Percentiles rank a stretch among this genome's conserved stretches.
Conservation (phyloP, 2,329 filamentous ascomycete species). For the Arthroderma sp. region DNA sequence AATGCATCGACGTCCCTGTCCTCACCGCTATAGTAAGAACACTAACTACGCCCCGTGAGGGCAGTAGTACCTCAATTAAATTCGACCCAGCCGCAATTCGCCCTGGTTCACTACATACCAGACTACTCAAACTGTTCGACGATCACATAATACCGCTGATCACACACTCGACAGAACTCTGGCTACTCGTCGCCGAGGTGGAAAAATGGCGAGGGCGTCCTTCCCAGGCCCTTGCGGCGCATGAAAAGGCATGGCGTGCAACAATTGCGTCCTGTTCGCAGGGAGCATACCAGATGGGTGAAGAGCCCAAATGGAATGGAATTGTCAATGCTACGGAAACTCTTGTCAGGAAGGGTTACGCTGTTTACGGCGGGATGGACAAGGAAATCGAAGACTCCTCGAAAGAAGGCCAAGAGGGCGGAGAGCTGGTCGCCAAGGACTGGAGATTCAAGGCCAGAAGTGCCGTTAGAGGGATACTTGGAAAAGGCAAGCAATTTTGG, state of each 20-base stretch:
- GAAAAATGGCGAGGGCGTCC: slow-evolving; percentile 63
- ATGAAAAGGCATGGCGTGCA: slow-evolving; percentile 82
- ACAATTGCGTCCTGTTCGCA: slow-evolving; percentile 38
- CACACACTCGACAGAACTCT: slow-evolving; percentile 64
- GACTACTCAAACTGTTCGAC: slow-evolving; percentile 60
- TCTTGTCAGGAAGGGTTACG: slow-evolving; percentile 63
- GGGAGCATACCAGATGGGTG: slow-evolving; percentile 41
- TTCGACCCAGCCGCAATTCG: slow-evolving; percentile 23
- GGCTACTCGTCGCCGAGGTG: slow-evolving; percentile 60
- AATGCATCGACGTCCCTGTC: slow-evolving; percentile 62
- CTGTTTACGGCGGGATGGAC: slow-evolving; percentile 58
- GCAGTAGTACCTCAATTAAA: slow-evolving; percentile 13
- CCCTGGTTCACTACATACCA: slow-evolving; percentile 42
- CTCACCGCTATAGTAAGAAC: slow-evolving; percentile 61
- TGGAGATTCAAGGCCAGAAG: slow-evolving; percentile 86
- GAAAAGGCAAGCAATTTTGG: slow-evolving; percentile 70
- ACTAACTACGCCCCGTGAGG: slow-evolving; percentile 38
- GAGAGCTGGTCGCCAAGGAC: slow-evolving; percentile 56
- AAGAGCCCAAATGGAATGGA: slow-evolving; percentile 54
- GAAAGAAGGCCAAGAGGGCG: slow-evolving; percentile 29
- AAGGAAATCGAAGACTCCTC: slow-evolving; percentile 39
- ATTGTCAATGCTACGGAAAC: slow-evolving; percentile 70
- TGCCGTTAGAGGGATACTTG: slow-evolving; percentile 71
- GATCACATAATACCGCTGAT: slow-evolving; percentile 67
- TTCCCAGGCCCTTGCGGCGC: slow-evolving; percentile 60